Evolutionary conservation across 805 yeast genomes (phyloP).

Genomic region (Blastobotrys robertii): DNA sequence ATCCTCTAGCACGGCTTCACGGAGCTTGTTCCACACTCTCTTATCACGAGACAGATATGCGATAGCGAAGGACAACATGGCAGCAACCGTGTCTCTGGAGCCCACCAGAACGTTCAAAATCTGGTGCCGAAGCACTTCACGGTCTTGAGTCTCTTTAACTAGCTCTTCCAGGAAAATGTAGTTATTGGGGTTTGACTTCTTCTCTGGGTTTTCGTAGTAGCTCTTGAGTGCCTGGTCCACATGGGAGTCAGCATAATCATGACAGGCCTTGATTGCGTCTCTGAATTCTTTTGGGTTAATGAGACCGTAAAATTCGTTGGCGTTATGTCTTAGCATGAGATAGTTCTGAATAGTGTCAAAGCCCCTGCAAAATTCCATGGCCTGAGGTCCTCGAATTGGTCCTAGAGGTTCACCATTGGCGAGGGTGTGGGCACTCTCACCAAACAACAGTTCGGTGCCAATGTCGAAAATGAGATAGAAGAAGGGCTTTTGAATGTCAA

Average conservation of each 20-base stretch:
- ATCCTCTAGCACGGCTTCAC: slow-evolving; percentile 29
- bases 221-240: slow-evolving; percentile 31
- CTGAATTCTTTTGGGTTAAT: slow-evolving; percentile 23
- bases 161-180: slow-evolving; percentile 41
- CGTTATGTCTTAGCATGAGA: slow-evolving; percentile 7
- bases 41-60: slow-evolving; percentile 36
- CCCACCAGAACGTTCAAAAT: slow-evolving; percentile 42
- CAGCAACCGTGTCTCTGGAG: slow-evolving; percentile 48
- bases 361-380: slow-evolving; percentile 19
- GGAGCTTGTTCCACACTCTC: slow-evolving; percentile 25
- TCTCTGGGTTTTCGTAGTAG: slow-evolving; percentile 3
- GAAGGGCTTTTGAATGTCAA: slow-evolving; percentile 24
- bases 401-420: not conserved
- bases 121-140: slow-evolving; percentile 40
- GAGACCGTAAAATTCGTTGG: slow-evolving; percentile 16
- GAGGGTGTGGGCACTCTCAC: slow-evolving; percentile 23
- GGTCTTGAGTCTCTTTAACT: slow-evolving; percentile 39
- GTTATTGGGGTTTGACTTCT: slow-evolving; percentile 25
- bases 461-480: slow-evolving; percentile 28
- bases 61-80: slow-evolving; percentile 36
- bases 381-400: slow-evolving; percentile 1
- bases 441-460: slow-evolving; percentile 28
- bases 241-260: slow-evolving; percentile 31
- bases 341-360: slow-evolving; percentile 15
- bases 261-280: slow-evolving; percentile 24